Base-by-base conservation (phyloP, 2,329 filamentous ascomycete species). In the Hawksworthiomyces lignivorus region DNA sequence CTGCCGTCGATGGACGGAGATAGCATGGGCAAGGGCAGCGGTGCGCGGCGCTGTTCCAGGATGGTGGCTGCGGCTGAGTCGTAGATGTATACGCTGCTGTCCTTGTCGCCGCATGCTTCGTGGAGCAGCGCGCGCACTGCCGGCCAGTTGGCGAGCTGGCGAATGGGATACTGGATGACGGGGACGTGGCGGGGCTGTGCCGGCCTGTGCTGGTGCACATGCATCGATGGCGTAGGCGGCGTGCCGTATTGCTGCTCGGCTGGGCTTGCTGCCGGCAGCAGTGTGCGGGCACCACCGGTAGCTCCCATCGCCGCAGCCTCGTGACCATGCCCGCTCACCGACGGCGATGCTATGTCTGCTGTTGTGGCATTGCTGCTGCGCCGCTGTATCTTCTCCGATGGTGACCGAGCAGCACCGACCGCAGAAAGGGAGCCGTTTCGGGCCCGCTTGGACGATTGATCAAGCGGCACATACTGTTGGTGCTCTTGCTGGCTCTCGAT, bases 21-120 rank as follows among this genome's bases (percentile, higher is more conserved):
- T 55, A 55, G 51, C 60, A 62, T 8, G 6, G 44, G 31, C 5
- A 49, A n/a, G 2, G 67, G 59, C 12, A 74, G 52, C 6, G 63
- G 62, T 9, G 62, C 51, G n/a, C 70, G 60, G 12, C 62, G 60
- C 48, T 60, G 68, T 50, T 75, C 71, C 15, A 70, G 55, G 19
- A 69, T 63, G 22, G 70, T 67, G 22, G 72, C 48, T 1, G 31
- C 42, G 0, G 45, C 44, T 1, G 44, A 33, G 10, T 47, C 46
- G 28, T 48, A 48, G 7, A 37, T 28, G 19, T 44, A 46, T 14
- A 27, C 30, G 12, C 20, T 19, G 19, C 20, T 19, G 17, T 31
- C 27, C 17, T 39, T 18, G 21, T 20, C 12, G 4, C 31, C 14
- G 18, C 17, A 15, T 11, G 29, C 15, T 22, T 36, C 29, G 2